Base-by-base conservation (phyloP, 257 asterid genomes). In the Gynochthodes officinalis region DNA sequence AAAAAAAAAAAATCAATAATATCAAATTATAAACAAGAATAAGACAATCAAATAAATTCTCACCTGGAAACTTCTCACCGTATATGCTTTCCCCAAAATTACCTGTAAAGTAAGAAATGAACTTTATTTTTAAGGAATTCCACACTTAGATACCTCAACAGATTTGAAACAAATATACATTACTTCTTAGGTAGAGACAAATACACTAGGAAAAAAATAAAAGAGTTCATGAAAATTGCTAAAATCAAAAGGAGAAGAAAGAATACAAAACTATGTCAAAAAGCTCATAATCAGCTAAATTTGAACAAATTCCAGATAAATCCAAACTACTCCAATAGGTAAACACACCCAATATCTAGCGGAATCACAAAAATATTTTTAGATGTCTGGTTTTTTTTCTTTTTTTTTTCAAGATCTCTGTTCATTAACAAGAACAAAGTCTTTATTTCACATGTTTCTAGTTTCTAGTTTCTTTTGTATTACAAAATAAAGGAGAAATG, bases 61-160 rank as follows among this genome's bases (percentile, higher is more conserved):
- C 88, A 89, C 99, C 98, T 82, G 99, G 98, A 84, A 95, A 95
- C 64, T 82, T 83, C 49, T 86, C 94, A 23, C 81, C 96, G 37
- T 90, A 95, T 79, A 95, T 92, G 52, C 96, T 92, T 76, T 95
- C 99, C 40, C 99, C 99, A 80, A 58, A 85, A 67, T 87, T 81
- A 43, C 99, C 99, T 95, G 89, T 71, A 81, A 79, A 73, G 67
- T 64, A 33, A 21, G 65, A 83, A 74, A 70, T 4, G 44, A 69
- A 63, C 48, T 73, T 42, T 59, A 54, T 23, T 55, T 60, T 44
- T 21, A 13, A 13, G 32, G 12, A 13, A 37, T 7, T 35, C 43
- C 12, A 3, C 43, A 33, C 1, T 21, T 19, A 30, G 39, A 28
- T 28, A 58, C 9, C 30, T 32, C 40, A 58, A 30, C 0, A 28